Conservation (phyloP, 352 stramenopile genomes). For the Blastocystis sp. region DNA sequence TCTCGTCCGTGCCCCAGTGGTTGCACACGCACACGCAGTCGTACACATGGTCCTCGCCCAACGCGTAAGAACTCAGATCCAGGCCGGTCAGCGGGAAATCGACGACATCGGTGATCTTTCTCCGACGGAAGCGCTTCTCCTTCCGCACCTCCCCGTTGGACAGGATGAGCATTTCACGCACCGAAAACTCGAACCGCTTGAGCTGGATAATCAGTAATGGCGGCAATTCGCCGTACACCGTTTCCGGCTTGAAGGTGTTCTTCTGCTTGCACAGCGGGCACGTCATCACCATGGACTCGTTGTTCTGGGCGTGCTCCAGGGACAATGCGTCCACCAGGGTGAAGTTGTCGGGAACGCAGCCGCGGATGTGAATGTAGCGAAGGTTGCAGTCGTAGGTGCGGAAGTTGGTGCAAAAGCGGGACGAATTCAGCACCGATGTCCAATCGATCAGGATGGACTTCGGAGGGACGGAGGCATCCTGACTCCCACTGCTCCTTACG, state of each 20-base stretch:
- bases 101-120: constrained; percentile 55
- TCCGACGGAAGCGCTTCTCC: background rate
- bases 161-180: background rate
- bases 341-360: background rate
- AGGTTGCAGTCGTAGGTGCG: background rate
- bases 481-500: no score
- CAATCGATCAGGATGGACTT: background rate
- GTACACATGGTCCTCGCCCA: constrained; percentile 53
- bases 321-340: background rate
- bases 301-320: background rate
- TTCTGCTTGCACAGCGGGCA: background rate
- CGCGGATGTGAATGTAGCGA: background rate
- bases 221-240: constrained; percentile 11
- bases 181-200: constrained; percentile 44
- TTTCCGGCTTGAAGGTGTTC: background rate
- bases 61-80: background rate
- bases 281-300: background rate
- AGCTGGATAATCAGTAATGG: constrained; percentile 38
- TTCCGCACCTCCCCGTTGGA: background rate
- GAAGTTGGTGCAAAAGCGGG: background rate
- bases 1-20: constrained; percentile 25
- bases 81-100: constrained; percentile 28
- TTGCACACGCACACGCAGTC: constrained; percentile 74
- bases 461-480: background rate
- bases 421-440: background rate